Evolutionary conservation across 1,284 basidiomycete genomes (phyloP).

Genomic region (Lignosus rhinocerotis): DNA sequence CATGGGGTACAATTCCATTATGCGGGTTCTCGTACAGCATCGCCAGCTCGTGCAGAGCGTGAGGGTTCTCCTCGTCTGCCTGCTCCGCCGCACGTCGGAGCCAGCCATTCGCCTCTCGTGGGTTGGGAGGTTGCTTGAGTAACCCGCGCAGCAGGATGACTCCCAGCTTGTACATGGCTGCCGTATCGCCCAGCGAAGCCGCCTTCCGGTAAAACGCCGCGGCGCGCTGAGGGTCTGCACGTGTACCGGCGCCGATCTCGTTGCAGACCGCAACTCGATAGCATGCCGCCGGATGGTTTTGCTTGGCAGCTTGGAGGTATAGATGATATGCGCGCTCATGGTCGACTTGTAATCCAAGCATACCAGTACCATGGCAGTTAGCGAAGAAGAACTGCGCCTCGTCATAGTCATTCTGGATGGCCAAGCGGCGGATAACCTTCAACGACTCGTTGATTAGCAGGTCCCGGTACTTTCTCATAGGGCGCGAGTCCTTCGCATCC

Average conservation of each 20-base stretch:
- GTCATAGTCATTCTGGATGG: conserved; percentile 87
- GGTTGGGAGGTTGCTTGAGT: conserved; percentile 83
- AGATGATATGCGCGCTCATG: conserved; percentile 98
- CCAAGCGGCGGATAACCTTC: conserved; percentile 90
- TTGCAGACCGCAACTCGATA: conserved; percentile 99
- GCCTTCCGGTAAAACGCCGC: conserved; percentile 97
- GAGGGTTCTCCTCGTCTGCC: conserved; percentile 98
- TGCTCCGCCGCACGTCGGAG: conserved; percentile 93
- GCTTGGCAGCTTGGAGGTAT: conserved; percentile 97
- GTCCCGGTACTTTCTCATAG: conserved; percentile 89
- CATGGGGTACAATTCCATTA: conserved; percentile 65
- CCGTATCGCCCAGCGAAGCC: conserved; percentile 92
- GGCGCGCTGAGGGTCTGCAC: conserved; percentile 84
- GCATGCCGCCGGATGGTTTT: conserved; percentile 93
- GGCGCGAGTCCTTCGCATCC: conserved; percentile 73
- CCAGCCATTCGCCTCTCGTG: conserved; percentile 94
- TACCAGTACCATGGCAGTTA: conserved; percentile 95
- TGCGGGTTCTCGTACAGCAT: conserved; percentile 84
- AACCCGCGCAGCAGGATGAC: conserved; percentile 91
- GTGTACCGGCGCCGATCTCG: conserved; percentile 98
- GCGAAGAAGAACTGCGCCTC: conserved; percentile 99
- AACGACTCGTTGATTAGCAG: conserved; percentile 85
- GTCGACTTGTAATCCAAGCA: conserved; percentile 92
- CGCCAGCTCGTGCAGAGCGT: conserved; percentile 96
- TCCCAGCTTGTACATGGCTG: conserved; percentile 99